Evolutionary conservation across 177 flowering plant genomes (phyloP).

Genomic region (Vitis hybrid): DNA sequence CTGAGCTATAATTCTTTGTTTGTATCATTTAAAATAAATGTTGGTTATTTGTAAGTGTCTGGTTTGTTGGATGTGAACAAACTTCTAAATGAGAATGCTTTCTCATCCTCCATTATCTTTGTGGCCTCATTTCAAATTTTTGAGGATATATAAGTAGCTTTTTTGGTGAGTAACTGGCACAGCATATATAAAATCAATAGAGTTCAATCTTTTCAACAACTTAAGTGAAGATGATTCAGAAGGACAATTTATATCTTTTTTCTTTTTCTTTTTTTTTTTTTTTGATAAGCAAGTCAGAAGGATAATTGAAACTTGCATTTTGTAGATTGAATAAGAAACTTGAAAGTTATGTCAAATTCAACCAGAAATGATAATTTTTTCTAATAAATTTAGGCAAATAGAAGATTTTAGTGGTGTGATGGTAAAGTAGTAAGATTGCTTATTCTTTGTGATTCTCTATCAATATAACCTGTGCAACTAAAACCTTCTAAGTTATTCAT

Average conservation of each 20-base stretch:
- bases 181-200: neutral
- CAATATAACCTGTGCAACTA: neutral
- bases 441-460: neutral
- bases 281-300: neutral
- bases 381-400: neutral
- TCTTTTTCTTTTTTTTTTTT: neutral
- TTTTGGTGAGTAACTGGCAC: neutral
- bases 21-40: neutral
- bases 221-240: neutral
- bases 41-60: neutral
- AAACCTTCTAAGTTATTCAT: slow-evolving; percentile 4
- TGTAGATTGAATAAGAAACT: neutral
- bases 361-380: neutral
- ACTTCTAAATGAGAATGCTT: no score
- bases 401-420: neutral
- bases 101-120: neutral
- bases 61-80: slow-evolving; percentile 3
- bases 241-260: neutral
- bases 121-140: neutral
- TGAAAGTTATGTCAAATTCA: neutral
- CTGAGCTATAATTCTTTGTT: neutral
- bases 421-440: no score
- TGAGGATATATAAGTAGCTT: neutral
- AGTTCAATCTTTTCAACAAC: no score
- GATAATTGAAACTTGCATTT: neutral